Conservation (phyloP, 176 grass and related monocot genomes). For the Alloteropsis semialata region DNA sequence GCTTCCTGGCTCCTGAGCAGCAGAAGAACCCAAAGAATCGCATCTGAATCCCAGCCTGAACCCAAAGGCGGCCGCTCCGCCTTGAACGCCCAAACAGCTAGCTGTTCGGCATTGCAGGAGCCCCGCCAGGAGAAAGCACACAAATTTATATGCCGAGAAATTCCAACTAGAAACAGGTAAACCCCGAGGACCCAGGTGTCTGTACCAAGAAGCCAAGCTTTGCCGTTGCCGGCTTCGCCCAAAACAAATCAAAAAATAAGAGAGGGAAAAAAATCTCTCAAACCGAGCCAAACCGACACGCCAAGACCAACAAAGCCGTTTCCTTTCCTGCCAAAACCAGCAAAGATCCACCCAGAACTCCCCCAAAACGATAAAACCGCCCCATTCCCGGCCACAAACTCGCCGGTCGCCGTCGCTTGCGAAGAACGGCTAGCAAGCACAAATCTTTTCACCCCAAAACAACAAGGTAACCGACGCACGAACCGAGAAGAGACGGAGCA, state of each 20-base stretch:
- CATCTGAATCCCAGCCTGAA: constrained; percentile 1
- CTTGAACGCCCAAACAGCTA: background rate
- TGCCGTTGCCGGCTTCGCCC: background rate
- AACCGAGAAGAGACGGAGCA: background rate
- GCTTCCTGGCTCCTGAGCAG: background rate
- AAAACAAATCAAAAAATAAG: background rate
- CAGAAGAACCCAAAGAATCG: background rate
- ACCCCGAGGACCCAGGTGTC: background rate
- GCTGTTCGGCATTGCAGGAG: background rate
- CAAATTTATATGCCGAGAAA: background rate
- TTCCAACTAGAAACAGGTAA: constrained; percentile 8
- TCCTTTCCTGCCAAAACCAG: constrained; percentile 16
- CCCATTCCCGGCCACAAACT: background rate
- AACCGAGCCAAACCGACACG: background rate
- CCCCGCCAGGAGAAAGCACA: background rate
- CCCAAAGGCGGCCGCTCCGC: background rate
- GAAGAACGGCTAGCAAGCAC: background rate
- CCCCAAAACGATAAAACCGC: background rate
- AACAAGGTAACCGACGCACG: background rate
- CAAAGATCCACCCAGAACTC: constrained; percentile 23
- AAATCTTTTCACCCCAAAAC: background rate
- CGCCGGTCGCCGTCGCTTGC: background rate
- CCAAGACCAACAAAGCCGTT: background rate
- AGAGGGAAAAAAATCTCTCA: background rate
- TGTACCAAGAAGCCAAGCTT: constrained; percentile 17